phyloP scores from a whole-genome alignment of 805 yeast genomes.

The Saccharomycodes ludwigii region DNA sequence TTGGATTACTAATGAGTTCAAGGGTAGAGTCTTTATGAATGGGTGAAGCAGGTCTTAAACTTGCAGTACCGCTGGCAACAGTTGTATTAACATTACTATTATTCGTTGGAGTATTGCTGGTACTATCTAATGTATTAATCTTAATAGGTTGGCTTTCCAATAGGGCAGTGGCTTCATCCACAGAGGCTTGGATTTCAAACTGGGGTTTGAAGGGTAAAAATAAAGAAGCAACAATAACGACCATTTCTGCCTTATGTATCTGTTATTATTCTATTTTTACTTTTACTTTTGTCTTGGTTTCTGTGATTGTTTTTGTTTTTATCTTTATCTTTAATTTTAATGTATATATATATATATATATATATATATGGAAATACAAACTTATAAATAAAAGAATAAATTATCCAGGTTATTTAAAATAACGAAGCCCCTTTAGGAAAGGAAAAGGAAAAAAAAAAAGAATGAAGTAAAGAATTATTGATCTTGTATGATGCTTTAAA shows the following conservation, averaged over 20 bases:
- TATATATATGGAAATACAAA: no score
- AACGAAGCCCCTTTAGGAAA: no score
- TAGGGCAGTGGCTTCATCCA: constrained; percentile 22
- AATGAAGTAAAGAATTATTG: no score
- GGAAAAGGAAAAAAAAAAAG: no score
- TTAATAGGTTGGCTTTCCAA: constrained; percentile 15
- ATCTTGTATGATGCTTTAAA: no score
- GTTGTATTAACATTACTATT: constrained; percentile 2
- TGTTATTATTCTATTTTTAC: background rate
- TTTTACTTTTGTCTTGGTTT: no score
- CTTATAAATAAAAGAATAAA: no score
- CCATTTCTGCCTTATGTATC: constrained; percentile 29
- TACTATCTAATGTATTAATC: constrained; percentile 7
- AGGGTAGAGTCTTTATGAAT: background rate
- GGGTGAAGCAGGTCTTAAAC: background rate
- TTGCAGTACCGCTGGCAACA: background rate
- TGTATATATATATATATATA: no score
- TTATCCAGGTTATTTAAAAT: no score
- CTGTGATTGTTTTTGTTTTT: background rate
- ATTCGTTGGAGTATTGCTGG: constrained; percentile 6
- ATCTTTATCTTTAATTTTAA: no score
- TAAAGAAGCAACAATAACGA: constrained; percentile 59
- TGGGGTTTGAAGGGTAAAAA: constrained; percentile 71
- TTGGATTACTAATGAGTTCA: constrained; percentile 1
- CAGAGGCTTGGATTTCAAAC: constrained; percentile 24